Percentiles rank a stretch among this genome's conserved stretches.
phyloP scores from a whole-genome alignment of 495 filamentous ascomycete genomes.

The Daldinia decipiens region DNA sequence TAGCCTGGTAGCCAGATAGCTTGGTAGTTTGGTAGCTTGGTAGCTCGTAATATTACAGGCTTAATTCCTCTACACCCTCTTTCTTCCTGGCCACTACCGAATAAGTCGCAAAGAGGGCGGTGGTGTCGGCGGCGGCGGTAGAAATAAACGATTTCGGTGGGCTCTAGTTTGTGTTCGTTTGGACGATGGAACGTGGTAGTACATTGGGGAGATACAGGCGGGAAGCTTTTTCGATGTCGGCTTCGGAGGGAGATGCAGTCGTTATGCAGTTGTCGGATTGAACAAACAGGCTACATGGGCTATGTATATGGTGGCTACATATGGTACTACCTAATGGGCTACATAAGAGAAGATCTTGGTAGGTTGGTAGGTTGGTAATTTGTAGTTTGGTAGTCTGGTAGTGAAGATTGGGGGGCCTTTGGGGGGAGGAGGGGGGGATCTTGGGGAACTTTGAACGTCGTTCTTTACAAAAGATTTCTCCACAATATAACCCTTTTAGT shows the following conservation, averaged over 20 bases:
- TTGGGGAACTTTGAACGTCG: constrained; percentile 24
- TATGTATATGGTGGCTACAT: background rate
- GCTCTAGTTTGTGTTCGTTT: constrained; percentile 25
- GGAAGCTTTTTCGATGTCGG: constrained; percentile 19
- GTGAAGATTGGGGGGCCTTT: constrained; percentile 20
- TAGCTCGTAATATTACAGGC: constrained; percentile 27
- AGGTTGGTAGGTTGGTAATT: too few species aligned
- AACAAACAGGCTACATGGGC: constrained; percentile 26
- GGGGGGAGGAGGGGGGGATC: background rate
- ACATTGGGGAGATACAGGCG: constrained; percentile 35
- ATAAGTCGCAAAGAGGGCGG: constrained; percentile 20
- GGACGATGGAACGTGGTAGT: constrained; percentile 41
- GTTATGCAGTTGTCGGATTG: constrained; percentile 18
- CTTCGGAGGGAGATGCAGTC: constrained; percentile 16
- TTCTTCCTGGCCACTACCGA: constrained; percentile 27
- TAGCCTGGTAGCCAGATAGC: too few species aligned
- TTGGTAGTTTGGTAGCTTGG: background rate
- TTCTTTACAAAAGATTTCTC: constrained; percentile 35
- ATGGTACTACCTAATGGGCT: too few species aligned
- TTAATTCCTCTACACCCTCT: constrained; percentile 39
- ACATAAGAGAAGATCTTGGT: constrained; percentile 12
- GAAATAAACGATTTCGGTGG: constrained; percentile 26
- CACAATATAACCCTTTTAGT: constrained; percentile 42
- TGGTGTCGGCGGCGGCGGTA: constrained; percentile 10
- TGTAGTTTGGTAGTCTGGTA: too few species aligned